phyloP scores from a whole-genome alignment of 1,284 basidiomycete species.

The Bothia castanella region DNA sequence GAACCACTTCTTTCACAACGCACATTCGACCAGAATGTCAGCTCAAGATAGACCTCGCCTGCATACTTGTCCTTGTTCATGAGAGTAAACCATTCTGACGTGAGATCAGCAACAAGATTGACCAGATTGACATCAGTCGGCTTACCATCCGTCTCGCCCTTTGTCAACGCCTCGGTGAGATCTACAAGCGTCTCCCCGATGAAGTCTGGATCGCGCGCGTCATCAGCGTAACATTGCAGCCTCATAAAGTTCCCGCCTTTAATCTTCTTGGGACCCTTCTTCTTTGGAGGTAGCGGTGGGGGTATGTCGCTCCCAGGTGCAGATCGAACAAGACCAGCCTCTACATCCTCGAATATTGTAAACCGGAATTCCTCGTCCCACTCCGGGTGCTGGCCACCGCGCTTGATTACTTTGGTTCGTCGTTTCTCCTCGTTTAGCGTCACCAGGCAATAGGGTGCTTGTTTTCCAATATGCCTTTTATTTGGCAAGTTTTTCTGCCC shows the following conservation, averaged over 20 bases:
- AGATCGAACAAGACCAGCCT: conserved; percentile 56
- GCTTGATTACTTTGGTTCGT: conserved; percentile 87
- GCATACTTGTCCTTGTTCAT: conserved; percentile 88
- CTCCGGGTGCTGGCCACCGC: conserved; percentile 95
- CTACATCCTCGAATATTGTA: conserved; percentile 78
- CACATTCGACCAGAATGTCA: conserved; percentile 96
- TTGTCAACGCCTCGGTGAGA: conserved; percentile 86
- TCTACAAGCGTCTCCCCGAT: conserved; percentile 91
- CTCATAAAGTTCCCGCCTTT: conserved; percentile 77
- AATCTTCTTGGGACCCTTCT: conserved; percentile 52
- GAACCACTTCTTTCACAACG: conserved; percentile 34
- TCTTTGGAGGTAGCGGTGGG: conserved; percentile 60
- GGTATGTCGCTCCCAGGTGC: conserved; percentile 50
- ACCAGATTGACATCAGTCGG: conserved; percentile 9
- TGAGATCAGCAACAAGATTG: conserved; percentile 10
- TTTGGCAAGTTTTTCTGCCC: conserved; percentile 86
- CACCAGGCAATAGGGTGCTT: conserved; percentile 92
- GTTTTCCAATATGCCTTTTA: conserved; percentile 93
- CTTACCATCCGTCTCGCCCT: conserved; percentile 95
- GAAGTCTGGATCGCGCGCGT: conserved; percentile 90
- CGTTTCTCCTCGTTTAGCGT: conserved; percentile 76
- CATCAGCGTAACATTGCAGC: conserved; percentile 91
- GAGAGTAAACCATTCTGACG: conserved; percentile 89
- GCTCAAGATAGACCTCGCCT: conserved; percentile 90
- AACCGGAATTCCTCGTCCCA: conserved; percentile 99